Percentiles rank a stretch among this genome's conserved stretches.
These are phyloP conservation scores for Astrephomene gubernaculifera DNA, from an alignment of 139 green algal genomes.

Conservation along the genomic window DNA sequence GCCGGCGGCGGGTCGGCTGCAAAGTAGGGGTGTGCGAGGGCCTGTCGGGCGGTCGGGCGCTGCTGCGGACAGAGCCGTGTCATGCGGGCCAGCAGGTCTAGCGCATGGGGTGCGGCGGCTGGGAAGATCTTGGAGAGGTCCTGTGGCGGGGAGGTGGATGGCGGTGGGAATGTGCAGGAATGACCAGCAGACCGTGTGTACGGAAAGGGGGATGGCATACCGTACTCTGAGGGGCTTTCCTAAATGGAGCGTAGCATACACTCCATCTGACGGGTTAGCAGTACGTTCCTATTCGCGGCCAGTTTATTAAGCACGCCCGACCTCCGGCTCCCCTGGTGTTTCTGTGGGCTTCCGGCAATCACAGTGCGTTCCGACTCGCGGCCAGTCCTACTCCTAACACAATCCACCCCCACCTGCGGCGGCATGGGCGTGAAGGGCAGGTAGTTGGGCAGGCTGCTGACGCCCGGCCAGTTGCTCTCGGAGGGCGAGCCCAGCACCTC, in stretches of 20 bases:
- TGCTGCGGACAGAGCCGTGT: conserved; percentile 38
- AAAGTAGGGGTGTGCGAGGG: conserved; percentile 84
- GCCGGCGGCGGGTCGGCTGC: conserved; percentile 51
- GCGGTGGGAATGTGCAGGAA: background rate
- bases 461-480: conserved; percentile 38
- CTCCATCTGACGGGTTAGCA: background rate
- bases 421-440: background rate
- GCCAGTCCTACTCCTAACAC: too few species aligned
- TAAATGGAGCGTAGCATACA: background rate
- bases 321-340: background rate
- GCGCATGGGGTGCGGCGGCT: background rate
- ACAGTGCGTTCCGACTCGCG: background rate
- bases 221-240: background rate
- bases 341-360: background rate
- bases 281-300: background rate
- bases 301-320: too few species aligned
- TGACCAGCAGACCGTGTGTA: background rate
- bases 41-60: conserved; percentile 64
- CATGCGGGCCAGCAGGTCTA: conserved; percentile 54
- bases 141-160: background rate
- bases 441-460: conserved; percentile 63
- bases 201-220: background rate
- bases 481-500: conserved; percentile 78
- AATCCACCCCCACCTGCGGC: background rate
- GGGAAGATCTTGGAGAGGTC: conserved; percentile 15